A percentile compares a stretch with the other conserved stretches of the same genome.
These are phyloP conservation scores for Plasmodium blacklocki DNA, from an alignment of 169 alveolate genomes.

Conservation along the genomic window DNA sequence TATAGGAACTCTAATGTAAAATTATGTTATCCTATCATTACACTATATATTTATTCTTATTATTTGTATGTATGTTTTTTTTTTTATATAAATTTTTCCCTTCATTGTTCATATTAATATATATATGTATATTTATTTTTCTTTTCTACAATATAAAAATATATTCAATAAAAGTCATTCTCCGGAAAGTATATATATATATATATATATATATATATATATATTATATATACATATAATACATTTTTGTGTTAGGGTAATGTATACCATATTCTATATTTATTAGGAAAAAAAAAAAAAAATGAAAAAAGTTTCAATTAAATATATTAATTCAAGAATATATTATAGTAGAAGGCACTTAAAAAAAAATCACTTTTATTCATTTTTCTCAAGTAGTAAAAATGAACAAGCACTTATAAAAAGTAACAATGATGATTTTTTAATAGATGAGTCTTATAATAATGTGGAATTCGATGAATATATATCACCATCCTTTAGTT, in stretches of 20 bases:
- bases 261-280: neutral
- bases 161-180: too few species aligned
- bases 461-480: conserved; percentile 50
- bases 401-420: conserved; percentile 3
- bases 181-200: too few species aligned
- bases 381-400: neutral
- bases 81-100: too few species aligned
- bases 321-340: conserved; percentile 8
- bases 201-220: too few species aligned
- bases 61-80: too few species aligned
- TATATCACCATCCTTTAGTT: conserved; percentile 17
- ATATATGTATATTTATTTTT: too few species aligned
- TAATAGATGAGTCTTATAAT: neutral
- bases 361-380: neutral
- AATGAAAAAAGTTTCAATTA: conserved; percentile 36
- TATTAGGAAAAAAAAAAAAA: neutral
- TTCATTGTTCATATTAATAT: too few species aligned
- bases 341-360: neutral
- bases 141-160: too few species aligned
- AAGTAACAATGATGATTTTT: neutral
- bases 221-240: too few species aligned
- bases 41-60: too few species aligned
- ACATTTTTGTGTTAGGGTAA: conserved; percentile 10
- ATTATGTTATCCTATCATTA: too few species aligned
- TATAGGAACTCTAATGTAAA: too few species aligned